These are phyloP conservation scores for Tolypocladium paradoxum DNA, from an alignment of 2,329 filamentous ascomycete genomes.

Conservation along the genomic window DNA sequence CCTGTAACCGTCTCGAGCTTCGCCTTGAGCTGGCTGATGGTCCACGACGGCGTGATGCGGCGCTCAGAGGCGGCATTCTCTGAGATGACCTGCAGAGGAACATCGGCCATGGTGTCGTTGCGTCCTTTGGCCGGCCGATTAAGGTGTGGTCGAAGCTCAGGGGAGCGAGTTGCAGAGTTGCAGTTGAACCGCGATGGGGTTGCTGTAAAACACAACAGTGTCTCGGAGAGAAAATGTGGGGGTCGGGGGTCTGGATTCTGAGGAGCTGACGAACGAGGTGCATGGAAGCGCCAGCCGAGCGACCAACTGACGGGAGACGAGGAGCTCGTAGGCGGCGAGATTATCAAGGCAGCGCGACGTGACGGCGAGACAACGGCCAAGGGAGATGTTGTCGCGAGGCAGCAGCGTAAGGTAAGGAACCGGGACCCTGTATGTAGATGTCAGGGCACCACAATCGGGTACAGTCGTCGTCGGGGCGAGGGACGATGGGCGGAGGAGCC, in stretches of 20 bases:
- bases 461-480: not conserved
- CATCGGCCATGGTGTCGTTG: constrained; percentile 48
- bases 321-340: not conserved
- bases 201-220: not conserved
- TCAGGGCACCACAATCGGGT: not conserved
- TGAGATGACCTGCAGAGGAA: constrained; percentile 65
- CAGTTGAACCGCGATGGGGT: not conserved
- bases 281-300: not conserved
- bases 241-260: constrained; percentile 1
- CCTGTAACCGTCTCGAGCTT: constrained; percentile 92
- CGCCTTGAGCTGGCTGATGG: constrained; percentile 68
- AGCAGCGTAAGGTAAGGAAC: not conserved
- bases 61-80: constrained; percentile 76
- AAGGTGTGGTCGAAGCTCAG: not conserved
- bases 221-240: not conserved
- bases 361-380: not conserved
- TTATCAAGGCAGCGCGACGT: not conserved
- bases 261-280: not conserved
- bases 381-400: not conserved
- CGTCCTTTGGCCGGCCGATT: not conserved
- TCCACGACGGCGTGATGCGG: constrained; percentile 87
- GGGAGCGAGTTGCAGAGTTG: not conserved
- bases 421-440: not conserved
- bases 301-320: not conserved
- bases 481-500: not conserved